phyloP scores from a whole-genome alignment of 108 stramenopile genomes.

The Nitzschia putrida region DNA sequence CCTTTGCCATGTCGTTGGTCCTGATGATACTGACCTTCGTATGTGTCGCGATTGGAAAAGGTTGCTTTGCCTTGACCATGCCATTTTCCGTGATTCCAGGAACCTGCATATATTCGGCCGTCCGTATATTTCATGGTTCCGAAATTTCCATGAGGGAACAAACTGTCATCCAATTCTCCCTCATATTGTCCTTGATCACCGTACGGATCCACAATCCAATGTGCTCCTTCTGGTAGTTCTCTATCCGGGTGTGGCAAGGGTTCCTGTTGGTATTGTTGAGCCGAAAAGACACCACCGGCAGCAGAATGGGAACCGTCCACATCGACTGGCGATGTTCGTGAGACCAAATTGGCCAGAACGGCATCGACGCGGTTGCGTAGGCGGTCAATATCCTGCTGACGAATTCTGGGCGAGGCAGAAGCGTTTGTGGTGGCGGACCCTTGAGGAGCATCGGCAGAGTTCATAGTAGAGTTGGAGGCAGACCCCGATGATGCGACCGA shows the following conservation, averaged over 20 bases:
- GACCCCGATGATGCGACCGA: too few species aligned
- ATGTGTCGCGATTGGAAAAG: constrained; percentile 39
- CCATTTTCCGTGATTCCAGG: constrained; percentile 32
- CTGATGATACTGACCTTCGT: constrained; percentile 39
- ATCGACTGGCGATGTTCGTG: background rate
- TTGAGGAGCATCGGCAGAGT: too few species aligned
- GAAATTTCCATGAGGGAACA: constrained; percentile 50
- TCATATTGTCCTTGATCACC: constrained; percentile 59
- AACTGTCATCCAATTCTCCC: constrained; percentile 49
- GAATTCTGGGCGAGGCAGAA: background rate
- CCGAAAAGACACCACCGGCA: background rate
- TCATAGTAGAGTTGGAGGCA: too few species aligned
- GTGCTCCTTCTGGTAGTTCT: background rate
- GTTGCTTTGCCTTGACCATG: constrained; percentile 29
- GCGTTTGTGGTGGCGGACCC: too few species aligned
- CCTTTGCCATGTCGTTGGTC: constrained; percentile 50
- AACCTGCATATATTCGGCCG: constrained; percentile 48
- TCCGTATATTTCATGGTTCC: constrained; percentile 61
- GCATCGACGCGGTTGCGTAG: constrained; percentile 15
- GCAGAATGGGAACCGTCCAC: background rate
- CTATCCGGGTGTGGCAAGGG: background rate
- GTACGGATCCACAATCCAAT: constrained; percentile 52
- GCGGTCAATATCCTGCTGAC: constrained; percentile 14
- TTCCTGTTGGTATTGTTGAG: background rate
- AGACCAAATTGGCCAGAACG: constrained; percentile 9